Conservation (phyloP, 1,284 basidiomycete genomes). For the Polyporus tsugae region DNA sequence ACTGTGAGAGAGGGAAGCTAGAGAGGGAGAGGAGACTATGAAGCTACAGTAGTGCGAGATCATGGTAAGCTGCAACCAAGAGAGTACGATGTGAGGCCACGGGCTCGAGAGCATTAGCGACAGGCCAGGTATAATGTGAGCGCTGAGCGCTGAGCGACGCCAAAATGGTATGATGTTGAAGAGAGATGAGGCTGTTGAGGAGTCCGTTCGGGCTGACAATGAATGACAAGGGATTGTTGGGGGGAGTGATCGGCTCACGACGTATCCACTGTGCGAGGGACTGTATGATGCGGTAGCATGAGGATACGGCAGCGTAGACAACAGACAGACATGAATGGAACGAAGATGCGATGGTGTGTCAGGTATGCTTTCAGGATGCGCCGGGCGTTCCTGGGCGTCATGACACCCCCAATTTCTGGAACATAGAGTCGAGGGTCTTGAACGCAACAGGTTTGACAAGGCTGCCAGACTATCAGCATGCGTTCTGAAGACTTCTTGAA, state of each 20-base stretch:
- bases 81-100: slow-evolving; percentile 15
- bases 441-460: slow-evolving; percentile 93
- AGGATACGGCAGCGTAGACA: not conserved
- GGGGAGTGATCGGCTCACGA: not conserved
- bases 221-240: slow-evolving; percentile 1
- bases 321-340: not conserved
- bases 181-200: slow-evolving; percentile 6
- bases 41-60: slow-evolving; percentile 29
- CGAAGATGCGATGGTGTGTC: not conserved
- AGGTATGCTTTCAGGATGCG: slow-evolving; percentile 8
- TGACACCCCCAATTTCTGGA: slow-evolving; percentile 76
- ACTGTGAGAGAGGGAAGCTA: slow-evolving; percentile 3
- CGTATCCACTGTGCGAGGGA: not conserved
- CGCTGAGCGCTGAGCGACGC: slow-evolving; percentile 6
- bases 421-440: slow-evolving; percentile 88
- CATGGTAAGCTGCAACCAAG: slow-evolving; percentile 18
- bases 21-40: slow-evolving; percentile 15
- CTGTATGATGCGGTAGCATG: slow-evolving; percentile 1
- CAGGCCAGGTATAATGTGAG: slow-evolving; percentile 9
- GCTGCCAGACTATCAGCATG: slow-evolving; percentile 49
- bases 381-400: slow-evolving; percentile 40
- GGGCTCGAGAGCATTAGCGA: slow-evolving; percentile 8
- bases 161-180: slow-evolving; percentile 19
- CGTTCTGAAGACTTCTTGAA: not conserved
- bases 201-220: not conserved